Base-by-base conservation (phyloP, 352 stramenopile species). In the Phytophthora melonis region DNA sequence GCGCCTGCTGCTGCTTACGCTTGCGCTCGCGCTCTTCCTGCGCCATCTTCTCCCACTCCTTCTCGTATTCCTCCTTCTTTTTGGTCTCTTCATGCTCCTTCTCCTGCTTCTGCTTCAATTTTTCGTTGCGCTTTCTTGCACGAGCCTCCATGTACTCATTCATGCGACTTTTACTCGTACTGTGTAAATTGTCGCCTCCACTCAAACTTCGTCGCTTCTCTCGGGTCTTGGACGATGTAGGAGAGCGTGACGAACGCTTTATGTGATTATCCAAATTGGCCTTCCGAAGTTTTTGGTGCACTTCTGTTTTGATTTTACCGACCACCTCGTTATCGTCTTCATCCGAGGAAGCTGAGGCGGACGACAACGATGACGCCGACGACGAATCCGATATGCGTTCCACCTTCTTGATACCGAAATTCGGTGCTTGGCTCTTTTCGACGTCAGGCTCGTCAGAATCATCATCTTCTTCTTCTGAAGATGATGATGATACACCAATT, bases 111-210 rank as follows among this genome's bases (percentile, higher is more conserved):
- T 87, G 90, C 56, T 91, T 88, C 19, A 92, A 68, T 60, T 95
- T 97, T 52, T 93, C 87, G 25, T 89, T 83, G 13, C 88, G 88
- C 58, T 94, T 95, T 57, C 77, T 89, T 10, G 87, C 86, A 2
- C 90, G 90, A 32, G 77, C 83, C 52, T 97, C 88, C 90, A 97
- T 97, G 72, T 97, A 97, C 59, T 93, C 83, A 58, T 97, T 97
- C 90, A 97, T 97, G 25, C 90, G 88, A 55, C 83, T 94, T 68
- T 91, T 91, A 32, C 81, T 90, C 13, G 74, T 77, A 11, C 65
- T 72, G 49, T 80, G 76, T 27, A 68, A 58, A 59, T 66, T 66
- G n/a, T 82, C 70, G 63, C 58, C 54, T 63, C 68, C 70, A 55
- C 78, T 78, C 21, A 83, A 57, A 54, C 78, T 86, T 60, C 78